phyloP scores from a whole-genome alignment of 768 basidiomycete genomes.

The Obba rivulosa region DNA sequence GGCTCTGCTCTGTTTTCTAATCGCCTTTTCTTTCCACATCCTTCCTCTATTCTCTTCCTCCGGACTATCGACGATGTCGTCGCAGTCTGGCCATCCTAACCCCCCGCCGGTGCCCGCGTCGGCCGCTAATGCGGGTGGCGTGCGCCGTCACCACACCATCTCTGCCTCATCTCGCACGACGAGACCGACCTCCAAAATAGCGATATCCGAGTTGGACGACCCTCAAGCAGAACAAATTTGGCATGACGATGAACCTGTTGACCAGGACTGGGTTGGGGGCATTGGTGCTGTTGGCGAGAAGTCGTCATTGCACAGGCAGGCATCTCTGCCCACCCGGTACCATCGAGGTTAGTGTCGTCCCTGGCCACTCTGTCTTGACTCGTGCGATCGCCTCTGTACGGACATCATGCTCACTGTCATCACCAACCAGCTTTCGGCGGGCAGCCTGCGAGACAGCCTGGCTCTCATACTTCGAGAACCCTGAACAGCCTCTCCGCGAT shows the following conservation, averaged over 20 bases:
- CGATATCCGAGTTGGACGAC: constrained; percentile 58
- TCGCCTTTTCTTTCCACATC: constrained; percentile 7
- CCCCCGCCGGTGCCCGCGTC: constrained; percentile 37
- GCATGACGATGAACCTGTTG: constrained; percentile 75
- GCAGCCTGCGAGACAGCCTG: constrained; percentile 45
- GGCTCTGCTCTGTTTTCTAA: constrained; percentile 6
- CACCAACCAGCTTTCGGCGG: constrained; percentile 44
- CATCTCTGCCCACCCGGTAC: constrained; percentile 75
- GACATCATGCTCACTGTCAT: constrained; percentile 7
- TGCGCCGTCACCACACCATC: constrained; percentile 83
- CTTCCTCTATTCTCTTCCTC: constrained; percentile 9
- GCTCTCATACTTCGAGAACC: constrained; percentile 62
- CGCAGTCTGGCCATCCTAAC: constrained; percentile 31
- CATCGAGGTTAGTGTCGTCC: constrained; percentile 51
- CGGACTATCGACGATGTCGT: constrained; percentile 27
- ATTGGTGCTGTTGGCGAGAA: constrained; percentile 84
- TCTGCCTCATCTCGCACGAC: constrained; percentile 65
- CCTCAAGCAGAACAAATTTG: constrained; percentile 50
- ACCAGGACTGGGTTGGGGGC: constrained; percentile 75
- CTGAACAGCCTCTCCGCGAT: constrained; percentile 83
- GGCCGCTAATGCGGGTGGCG: constrained; percentile 35
- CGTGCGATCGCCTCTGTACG: not conserved
- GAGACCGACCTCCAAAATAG: constrained; percentile 52
- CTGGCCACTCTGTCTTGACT: constrained; percentile 6
- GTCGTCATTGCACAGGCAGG: constrained; percentile 72